Base-by-base conservation (phyloP, 495 filamentous ascomycete genomes). In the Hyaloscypha bicolor region DNA sequence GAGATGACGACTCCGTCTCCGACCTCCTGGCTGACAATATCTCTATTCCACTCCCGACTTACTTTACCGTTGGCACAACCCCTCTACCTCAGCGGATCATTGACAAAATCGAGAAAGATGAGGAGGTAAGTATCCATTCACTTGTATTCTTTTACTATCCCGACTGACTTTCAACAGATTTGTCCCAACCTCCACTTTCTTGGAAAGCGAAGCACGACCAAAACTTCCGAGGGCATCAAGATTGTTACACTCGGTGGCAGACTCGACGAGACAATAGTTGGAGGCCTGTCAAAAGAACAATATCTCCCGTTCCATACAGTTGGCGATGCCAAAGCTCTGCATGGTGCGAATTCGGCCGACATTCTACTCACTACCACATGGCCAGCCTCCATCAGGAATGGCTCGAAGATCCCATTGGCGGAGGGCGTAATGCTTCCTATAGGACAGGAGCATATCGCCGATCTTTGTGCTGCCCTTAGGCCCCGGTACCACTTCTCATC, bases 171-270 rank as follows among this genome's bases (percentile, higher is more conserved):
- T 30, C 2, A 65, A 1, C 32, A 95, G 75, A 81, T 99, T 30
- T 96, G 93, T 71, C 82, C 88, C 1, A 97, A 98, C 69, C 83
- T 99, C 4, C 92, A 90, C 78, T 96, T 88, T 75, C 86, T 98
- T 0, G 93, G 92, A 29, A 96, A 93, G 75, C 89, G 91, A 63
- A 90, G 88, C 33, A 87, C 88, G 9, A 87, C 93, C 48, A 97
- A 94, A 75, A 99, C 95, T 0, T 89, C 91, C 25, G 93, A 97
- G 62, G 95, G 95, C 12, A 83, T 99, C 29, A 86, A 90, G 14
- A 91, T 99, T 62, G 90, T 93, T 4, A 80, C 90, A 11, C 81
- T 97, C 2, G 94, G 94, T 51, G 95, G 95, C 0, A 75, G 78
- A 12, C 78, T 91, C 0, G 86, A 90, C 71, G 59, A 80, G 9